Conservation (phyloP, 768 basidiomycete species). For the Boletus fagicola region DNA sequence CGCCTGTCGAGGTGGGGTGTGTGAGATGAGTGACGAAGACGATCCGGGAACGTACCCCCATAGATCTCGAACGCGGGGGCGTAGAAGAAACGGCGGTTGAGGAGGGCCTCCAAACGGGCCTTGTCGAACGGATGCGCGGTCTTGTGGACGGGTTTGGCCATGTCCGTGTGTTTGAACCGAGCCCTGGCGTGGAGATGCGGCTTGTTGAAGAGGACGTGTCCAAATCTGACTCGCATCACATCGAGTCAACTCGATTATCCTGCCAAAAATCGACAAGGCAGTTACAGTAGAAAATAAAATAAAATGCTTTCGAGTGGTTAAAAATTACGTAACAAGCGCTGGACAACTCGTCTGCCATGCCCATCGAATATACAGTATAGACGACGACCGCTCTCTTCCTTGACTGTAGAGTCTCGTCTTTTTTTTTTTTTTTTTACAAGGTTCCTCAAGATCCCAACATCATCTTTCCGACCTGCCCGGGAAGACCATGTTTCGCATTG, state of each 20-base stretch:
- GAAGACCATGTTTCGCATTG: no score
- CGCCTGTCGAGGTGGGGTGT: conserved; percentile 44
- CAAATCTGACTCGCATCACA: conserved; percentile 29
- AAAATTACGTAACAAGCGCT: no score
- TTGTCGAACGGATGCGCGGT: conserved; percentile 87
- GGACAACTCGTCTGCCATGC: no score
- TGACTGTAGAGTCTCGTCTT: no score
- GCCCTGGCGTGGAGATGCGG: not conserved
- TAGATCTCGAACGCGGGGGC: conserved; percentile 99
- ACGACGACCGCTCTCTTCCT: no score
- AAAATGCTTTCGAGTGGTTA: not conserved
- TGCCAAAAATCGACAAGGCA: not conserved
- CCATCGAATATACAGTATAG: no score
- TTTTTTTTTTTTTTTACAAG: no score
- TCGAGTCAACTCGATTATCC: conserved; percentile 8
- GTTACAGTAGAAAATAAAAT: no score
- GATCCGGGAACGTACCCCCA: conserved; percentile 71
- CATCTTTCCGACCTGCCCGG: no score
- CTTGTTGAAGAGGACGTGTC: conserved; percentile 4
- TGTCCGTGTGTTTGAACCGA: conserved; percentile 25
- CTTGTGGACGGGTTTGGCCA: conserved; percentile 59
- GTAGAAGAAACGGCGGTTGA: conserved; percentile 94
- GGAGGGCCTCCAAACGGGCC: conserved; percentile 73
- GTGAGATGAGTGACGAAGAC: not conserved
- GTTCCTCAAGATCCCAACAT: no score